phyloP scores from a whole-genome alignment of 345 rosid genomes.

The Cardamine resedifolia region DNA sequence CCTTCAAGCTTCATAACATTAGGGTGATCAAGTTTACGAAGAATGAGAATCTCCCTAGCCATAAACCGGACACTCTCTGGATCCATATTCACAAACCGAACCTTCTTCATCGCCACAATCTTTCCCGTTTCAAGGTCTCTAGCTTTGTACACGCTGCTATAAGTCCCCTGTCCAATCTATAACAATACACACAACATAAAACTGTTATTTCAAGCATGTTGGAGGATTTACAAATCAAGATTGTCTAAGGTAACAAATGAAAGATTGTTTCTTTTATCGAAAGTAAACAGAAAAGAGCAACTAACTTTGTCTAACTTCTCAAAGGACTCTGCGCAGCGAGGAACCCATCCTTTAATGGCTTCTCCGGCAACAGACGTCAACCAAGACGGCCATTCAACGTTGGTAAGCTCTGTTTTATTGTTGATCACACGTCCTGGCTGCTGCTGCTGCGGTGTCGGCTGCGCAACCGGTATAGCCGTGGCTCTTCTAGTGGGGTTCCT shows the following conservation, averaged over 20 bases:
- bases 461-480: slow-evolving; percentile 23
- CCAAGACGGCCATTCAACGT: slow-evolving; percentile 40
- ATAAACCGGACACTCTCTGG: slow-evolving; percentile 84
- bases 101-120: slow-evolving; percentile 88
- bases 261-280: not conserved
- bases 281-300: not conserved
- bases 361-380: slow-evolving; percentile 40
- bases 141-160: slow-evolving; percentile 92
- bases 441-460: not conserved
- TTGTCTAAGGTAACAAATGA: not conserved
- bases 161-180: slow-evolving; percentile 88
- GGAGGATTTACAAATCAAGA: not conserved
- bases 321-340: slow-evolving; percentile 38
- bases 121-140: slow-evolving; percentile 63
- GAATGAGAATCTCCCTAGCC: slow-evolving; percentile 82
- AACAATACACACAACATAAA: slow-evolving; percentile 9
- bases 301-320: slow-evolving; percentile 40
- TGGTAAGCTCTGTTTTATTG: not conserved
- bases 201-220: not conserved
- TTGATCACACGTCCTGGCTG: slow-evolving; percentile 5
- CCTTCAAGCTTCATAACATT: slow-evolving; percentile 84
- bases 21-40: slow-evolving; percentile 79
- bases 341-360: slow-evolving; percentile 42
- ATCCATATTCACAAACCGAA: slow-evolving; percentile 79
- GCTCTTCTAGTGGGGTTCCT: slow-evolving; percentile 28